These are phyloP conservation scores for Polyporus tsugae DNA, from an alignment of 1,284 basidiomycete species.

Conservation along the genomic window DNA sequence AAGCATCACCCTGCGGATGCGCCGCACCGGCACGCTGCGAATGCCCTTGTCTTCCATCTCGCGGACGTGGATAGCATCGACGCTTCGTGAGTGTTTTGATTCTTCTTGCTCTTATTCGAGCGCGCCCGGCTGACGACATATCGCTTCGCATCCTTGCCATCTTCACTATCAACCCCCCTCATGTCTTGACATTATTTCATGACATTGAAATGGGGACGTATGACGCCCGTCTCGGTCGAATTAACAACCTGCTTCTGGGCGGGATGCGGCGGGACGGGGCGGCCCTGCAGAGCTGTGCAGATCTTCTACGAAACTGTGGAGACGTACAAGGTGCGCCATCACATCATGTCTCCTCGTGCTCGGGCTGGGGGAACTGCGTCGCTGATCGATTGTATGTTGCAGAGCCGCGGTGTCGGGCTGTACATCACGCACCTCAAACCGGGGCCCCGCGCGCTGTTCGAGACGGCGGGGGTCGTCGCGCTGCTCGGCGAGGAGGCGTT, in stretches of 20 bases:
- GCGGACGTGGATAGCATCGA: conserved; percentile 79
- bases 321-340: conserved; percentile 68
- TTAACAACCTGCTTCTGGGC: background rate
- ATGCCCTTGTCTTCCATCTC: conserved; percentile 88
- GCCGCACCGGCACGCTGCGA: conserved; percentile 79
- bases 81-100: conserved; percentile 69
- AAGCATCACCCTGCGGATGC: conserved; percentile 88
- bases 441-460: conserved; percentile 65
- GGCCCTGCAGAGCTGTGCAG: conserved; percentile 74
- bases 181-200: too few relatives aligned
- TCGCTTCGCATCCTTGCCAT: conserved; percentile 17
- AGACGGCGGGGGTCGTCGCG: conserved; percentile 69
- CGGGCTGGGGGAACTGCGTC: background rate
- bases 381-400: conserved; percentile 14
- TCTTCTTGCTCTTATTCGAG: background rate
- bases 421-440: conserved; percentile 83
- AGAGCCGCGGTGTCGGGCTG: conserved; percentile 76
- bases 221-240: background rate
- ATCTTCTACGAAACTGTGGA: conserved; percentile 85
- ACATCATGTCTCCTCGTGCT: background rate
- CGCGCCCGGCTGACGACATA: background rate
- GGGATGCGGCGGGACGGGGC: background rate
- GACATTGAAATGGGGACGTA: too few relatives aligned
- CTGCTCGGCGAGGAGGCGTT: conserved; percentile 77
- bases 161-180: background rate